Percentiles rank a stretch among this genome's conserved stretches.
Evolutionary conservation across 345 rosid species (phyloP).

Genomic region (Citrus trifoliata): DNA sequence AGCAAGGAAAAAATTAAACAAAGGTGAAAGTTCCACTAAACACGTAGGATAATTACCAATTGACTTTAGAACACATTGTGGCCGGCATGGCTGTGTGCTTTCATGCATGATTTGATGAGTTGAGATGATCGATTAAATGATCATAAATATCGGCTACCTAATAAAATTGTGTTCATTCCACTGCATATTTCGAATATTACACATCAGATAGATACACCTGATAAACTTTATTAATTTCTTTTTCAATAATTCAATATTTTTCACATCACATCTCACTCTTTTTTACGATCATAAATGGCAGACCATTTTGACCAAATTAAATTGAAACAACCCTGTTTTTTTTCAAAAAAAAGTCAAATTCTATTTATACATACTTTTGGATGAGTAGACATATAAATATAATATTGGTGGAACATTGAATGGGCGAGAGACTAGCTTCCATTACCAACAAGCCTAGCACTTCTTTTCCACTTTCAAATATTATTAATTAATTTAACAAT

Average conservation of each 20-base stretch:
- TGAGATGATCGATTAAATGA: background rate
- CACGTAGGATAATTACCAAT: background rate
- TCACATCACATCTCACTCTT: background rate
- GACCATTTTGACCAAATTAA: background rate
- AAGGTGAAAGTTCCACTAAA: background rate
- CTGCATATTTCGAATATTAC: too few species aligned
- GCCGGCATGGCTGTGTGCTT: conserved; percentile 9
- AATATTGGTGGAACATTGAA: background rate
- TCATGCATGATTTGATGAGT: background rate
- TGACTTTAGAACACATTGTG: conserved; percentile 3
- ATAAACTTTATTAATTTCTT: too few species aligned
- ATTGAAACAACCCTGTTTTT: background rate
- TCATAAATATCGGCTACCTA: background rate
- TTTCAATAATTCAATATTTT: too few species aligned
- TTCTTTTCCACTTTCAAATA: background rate
- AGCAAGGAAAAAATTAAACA: background rate
- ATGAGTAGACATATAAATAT: background rate
- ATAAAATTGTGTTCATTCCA: too few species aligned
- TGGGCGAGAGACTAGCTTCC: background rate
- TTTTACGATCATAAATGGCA: background rate
- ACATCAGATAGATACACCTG: too few species aligned
- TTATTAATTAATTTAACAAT: background rate
- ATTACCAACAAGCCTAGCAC: background rate
- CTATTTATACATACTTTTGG: background rate
- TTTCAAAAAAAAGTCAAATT: background rate